Base-by-base conservation (phyloP, 441 rosid genomes). In the Melianthus villosus region DNA sequence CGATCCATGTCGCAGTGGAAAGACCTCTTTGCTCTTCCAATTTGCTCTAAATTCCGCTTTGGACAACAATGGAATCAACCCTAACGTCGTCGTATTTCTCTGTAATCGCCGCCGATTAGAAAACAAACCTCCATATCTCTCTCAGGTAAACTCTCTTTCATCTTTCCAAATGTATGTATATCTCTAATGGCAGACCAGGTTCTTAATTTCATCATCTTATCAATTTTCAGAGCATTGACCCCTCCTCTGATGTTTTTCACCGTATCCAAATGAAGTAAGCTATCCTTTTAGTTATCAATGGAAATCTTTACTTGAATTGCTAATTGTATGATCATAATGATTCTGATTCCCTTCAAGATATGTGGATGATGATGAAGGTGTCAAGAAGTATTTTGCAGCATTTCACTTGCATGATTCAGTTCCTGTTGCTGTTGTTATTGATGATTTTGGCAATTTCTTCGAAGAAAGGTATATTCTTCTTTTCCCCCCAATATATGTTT, bases 21-120 rank as follows among this genome's bases (percentile, higher is more conserved):
- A 87, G 54, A 83, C 97, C 25, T 87, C 97, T 40, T 38, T 83
- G 30, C 71, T 80, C 6, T 75, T 87, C 60, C 97, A 87, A 58
- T 80, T 67, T 11, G 93, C 97, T 22, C 44, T 60, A 59, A 87
- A 79, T 25, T 40, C 53, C 0, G 74, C 79, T 12, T 22, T 32
- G 17, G 22, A 19, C 9, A 28, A 20, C 22, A 10, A 13, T 22
- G 39, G 57, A 40, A 16, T 60, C 40, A 19, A 20, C 15, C 30
- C 25, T 22, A 42, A 35, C 25, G 47, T 59, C 1, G 95, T 83
- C 9, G 78, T 78, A 26, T 77, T 87, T 71, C 68, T 87, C 27
- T 75, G 91, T 52, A 72, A 60, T 47, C 80, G 75, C 34, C 53
- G 69, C 52, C 63, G 61, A 57, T 48, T 87, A 9, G 82, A 74